phyloP scores from a whole-genome alignment of 2,329 filamentous ascomycete genomes.

The Colletotrichum gigasporum region DNA sequence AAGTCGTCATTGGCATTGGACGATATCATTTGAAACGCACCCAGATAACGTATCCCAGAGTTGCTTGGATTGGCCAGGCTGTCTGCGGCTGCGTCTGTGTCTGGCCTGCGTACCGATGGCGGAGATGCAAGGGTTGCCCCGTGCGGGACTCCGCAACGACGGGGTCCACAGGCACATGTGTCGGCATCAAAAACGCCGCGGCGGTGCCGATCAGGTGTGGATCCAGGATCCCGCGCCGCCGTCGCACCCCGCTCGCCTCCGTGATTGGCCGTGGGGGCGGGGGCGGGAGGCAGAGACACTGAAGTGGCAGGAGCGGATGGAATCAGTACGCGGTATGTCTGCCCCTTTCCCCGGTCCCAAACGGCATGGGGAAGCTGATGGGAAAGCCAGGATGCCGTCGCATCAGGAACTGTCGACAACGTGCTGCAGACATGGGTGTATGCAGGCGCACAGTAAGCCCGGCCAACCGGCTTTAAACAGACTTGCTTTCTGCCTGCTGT shows the following conservation, averaged over 20 bases:
- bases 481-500: conserved; percentile 1
- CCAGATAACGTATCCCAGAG: no score
- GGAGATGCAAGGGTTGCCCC: neutral
- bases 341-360: neutral
- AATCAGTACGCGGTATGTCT: no score
- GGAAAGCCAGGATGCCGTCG: neutral
- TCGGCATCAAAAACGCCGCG: no score
- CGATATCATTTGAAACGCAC: neutral
- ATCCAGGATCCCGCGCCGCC: neutral
- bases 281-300: no score
- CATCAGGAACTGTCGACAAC: no score
- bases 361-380: neutral
- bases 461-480: neutral
- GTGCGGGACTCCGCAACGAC: conserved; percentile 7
- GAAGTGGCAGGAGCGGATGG: no score
- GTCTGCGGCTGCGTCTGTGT: no score
- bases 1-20: neutral
- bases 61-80: no score
- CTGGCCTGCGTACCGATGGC: no score
- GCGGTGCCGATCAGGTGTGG: conserved; percentile 4
- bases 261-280: neutral
- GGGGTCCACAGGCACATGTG: no score
- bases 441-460: neutral
- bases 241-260: neutral
- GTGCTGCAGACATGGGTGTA: neutral